Evolutionary conservation across 768 basidiomycete species (phyloP).

Genomic region (Suillus weaverae): DNA sequence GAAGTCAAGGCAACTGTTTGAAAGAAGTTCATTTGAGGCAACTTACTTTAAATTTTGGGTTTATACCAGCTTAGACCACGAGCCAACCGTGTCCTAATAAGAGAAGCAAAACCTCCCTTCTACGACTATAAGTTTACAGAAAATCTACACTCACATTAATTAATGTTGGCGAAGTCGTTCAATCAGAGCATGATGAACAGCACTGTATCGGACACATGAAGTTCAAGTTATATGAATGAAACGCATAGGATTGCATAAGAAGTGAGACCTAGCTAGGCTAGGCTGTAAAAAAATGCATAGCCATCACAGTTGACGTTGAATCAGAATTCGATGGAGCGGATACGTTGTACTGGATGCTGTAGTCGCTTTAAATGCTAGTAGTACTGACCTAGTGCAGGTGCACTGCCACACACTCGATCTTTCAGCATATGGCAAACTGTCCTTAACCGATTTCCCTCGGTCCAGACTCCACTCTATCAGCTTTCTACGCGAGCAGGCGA

Average conservation of each 20-base stretch:
- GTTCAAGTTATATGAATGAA: not conserved
- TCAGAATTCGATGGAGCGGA: not conserved
- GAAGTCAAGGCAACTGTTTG: too few species aligned
- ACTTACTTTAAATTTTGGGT: not conserved
- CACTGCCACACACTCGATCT: conserved; percentile 1
- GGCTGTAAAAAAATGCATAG: not conserved
- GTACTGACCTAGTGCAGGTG: not conserved
- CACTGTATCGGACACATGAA: too few species aligned
- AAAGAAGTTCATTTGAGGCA: not conserved
- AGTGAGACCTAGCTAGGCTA: not conserved
- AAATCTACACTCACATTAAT: not conserved
- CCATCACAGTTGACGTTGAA: not conserved
- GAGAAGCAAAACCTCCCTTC: too few species aligned
- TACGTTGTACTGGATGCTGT: not conserved
- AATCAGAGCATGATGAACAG: not conserved
- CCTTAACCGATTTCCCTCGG: conserved; percentile 1
- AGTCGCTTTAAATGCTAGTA: not conserved
- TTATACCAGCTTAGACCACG: not conserved
- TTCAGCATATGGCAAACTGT: not conserved
- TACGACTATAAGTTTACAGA: too few species aligned
- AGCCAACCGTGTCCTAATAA: not conserved
- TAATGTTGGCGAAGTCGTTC: not conserved
- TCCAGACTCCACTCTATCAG: not conserved
- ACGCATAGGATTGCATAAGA: not conserved
- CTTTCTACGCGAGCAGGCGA: not conserved